Conservation (phyloP, 306 rosid genomes). For the Vigna mungo region DNA sequence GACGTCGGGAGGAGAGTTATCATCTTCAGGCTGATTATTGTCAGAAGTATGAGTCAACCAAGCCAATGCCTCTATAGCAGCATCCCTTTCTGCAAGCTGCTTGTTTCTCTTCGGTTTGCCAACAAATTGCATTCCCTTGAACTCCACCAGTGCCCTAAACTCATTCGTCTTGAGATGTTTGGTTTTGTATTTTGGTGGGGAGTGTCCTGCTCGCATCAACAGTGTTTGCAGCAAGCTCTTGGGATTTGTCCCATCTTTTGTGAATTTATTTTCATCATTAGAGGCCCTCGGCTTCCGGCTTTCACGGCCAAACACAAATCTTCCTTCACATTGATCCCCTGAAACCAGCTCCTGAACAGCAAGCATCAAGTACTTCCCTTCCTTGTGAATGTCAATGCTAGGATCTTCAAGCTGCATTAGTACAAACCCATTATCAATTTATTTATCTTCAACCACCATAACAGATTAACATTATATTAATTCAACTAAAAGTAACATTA, state of each 20-base stretch:
- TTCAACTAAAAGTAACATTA: conserved; percentile 12
- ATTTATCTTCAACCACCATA: conserved; percentile 3
- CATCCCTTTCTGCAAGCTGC: conserved; percentile 96
- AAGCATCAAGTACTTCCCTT: conserved; percentile 87
- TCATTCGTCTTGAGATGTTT: conserved; percentile 96
- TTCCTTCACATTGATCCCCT: conserved; percentile 97
- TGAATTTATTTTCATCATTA: conserved; percentile 63
- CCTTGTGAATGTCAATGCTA: conserved; percentile 79
- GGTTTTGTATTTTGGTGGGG: conserved; percentile 93
- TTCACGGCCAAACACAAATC: conserved; percentile 95
- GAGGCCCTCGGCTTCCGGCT: conserved; percentile 64
- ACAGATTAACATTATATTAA: neutral
- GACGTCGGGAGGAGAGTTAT: conserved; percentile 72
- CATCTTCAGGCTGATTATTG: conserved; percentile 55
- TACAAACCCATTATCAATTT: conserved; percentile 25
- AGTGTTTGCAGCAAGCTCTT: conserved; percentile 91
- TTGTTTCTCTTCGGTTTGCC: conserved; percentile 94
- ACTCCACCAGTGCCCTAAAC: conserved; percentile 94
- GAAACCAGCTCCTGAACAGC: conserved; percentile 83
- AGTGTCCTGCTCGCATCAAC: conserved; percentile 95
- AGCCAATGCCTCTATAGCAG: conserved; percentile 95
- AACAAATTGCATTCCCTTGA: conserved; percentile 97
- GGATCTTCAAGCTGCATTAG: conserved; percentile 87
- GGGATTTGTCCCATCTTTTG: conserved; percentile 91
- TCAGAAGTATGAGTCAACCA: conserved; percentile 98